A percentile compares a stretch with the other conserved stretches of the same genome.
Evolutionary conservation across 1,139 yeast genomes (phyloP).

Genomic region (Candida sp.): DNA sequence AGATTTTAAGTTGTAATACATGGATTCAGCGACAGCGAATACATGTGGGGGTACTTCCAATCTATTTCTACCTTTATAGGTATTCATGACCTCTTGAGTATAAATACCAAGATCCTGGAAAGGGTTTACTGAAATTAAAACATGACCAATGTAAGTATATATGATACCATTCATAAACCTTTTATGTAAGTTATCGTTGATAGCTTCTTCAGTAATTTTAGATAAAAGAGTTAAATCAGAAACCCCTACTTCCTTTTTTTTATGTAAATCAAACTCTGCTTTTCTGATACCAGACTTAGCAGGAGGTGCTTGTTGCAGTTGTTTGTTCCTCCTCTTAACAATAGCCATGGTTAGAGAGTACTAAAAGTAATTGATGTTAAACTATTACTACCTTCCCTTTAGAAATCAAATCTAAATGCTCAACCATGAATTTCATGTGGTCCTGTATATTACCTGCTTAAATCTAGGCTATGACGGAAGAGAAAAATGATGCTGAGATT

Average conservation of each 20-base stretch:
- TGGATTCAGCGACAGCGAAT: conserved; percentile 94
- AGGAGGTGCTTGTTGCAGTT: conserved; percentile 44
- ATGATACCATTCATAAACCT: conserved; percentile 88
- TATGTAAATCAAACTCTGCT: conserved; percentile 85
- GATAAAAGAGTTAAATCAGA: conserved; percentile 89
- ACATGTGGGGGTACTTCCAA: conserved; percentile 98
- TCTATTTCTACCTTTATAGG: conserved; percentile 89
- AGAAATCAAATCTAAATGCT: too few species aligned
- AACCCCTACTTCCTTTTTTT: conserved; percentile 96
- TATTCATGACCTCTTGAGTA: conserved; percentile 68
- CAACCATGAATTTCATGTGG: not conserved
- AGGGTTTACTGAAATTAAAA: conserved; percentile 93
- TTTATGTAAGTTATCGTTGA: conserved; percentile 87
- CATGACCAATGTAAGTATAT: conserved; percentile 87
- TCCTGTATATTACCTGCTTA: not conserved
- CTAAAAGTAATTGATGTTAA: not conserved
- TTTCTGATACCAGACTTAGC: conserved; percentile 71
- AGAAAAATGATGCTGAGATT: not conserved
- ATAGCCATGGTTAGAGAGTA: conserved; percentile 52
- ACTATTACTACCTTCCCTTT: too few species aligned
- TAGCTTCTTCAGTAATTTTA: conserved; percentile 87
- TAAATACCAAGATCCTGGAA: conserved; percentile 95
- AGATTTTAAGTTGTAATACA: conserved; percentile 94
- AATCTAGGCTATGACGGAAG: not conserved
- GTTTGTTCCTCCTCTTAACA: conserved; percentile 66